phyloP scores from a whole-genome alignment of 306 rosid species.

The Castanea mollissima region DNA sequence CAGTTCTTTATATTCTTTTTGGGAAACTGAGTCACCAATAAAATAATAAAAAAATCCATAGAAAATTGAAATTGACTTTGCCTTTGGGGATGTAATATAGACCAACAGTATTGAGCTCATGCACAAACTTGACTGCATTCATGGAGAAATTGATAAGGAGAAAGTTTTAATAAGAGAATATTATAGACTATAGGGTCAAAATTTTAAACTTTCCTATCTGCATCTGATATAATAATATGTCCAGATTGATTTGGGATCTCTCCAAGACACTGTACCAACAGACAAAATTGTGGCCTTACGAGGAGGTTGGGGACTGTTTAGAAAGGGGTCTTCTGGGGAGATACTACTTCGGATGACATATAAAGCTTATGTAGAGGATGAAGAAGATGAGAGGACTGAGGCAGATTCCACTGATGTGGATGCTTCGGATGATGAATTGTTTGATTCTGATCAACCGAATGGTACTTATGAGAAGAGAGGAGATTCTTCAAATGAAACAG shows the following conservation, averaged over 20 bases:
- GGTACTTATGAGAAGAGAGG: conserved; percentile 30
- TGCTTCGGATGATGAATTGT: conserved; percentile 75
- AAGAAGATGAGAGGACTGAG: conserved; percentile 77
- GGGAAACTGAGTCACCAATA: background rate
- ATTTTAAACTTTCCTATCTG: background rate
- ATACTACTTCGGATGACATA: conserved; percentile 87
- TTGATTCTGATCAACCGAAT: conserved; percentile 61
- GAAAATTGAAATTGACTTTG: background rate
- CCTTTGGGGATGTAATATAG: background rate
- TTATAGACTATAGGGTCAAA: conserved; percentile 6
- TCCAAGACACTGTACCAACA: conserved; percentile 97
- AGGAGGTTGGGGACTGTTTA: conserved; percentile 79
- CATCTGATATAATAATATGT: conserved; percentile 18
- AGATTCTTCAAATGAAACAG: conserved; percentile 38
- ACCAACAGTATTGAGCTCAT: conserved; percentile 1
- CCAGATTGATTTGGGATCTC: conserved; percentile 90
- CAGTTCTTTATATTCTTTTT: background rate
- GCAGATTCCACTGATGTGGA: conserved; percentile 50
- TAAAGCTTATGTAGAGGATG: conserved; percentile 98
- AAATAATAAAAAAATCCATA: background rate
- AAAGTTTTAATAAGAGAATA: background rate
- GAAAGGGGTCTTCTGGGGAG: conserved; percentile 81
- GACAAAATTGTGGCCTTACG: conserved; percentile 76
- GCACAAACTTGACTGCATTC: background rate
- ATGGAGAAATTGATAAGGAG: background rate